These are phyloP conservation scores for Gaillardinia entomophila DNA, from an alignment of 805 yeast species.

Conservation along the genomic window DNA sequence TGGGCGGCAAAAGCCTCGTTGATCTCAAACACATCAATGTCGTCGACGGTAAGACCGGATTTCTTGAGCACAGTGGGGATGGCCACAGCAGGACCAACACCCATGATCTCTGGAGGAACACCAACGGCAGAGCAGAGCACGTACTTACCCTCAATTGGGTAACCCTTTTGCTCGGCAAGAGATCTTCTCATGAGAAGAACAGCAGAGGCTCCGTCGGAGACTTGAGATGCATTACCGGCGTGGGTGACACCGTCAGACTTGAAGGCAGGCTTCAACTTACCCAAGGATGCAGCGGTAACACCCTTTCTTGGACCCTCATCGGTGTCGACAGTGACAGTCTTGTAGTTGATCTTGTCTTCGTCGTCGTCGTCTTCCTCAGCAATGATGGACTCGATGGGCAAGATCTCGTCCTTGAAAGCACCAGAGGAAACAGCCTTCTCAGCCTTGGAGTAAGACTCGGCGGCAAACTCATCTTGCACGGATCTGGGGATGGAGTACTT, in stretches of 20 bases:
- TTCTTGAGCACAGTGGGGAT: constrained; percentile 76
- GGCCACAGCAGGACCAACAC: constrained; percentile 95
- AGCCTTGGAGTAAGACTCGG: constrained; percentile 80
- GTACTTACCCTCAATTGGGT: constrained; percentile 74
- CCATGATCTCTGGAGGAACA: constrained; percentile 97
- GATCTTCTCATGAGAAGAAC: constrained; percentile 81
- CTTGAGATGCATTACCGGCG: constrained; percentile 96
- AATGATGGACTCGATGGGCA: constrained; percentile 66
- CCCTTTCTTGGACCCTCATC: constrained; percentile 91
- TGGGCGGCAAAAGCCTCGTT: constrained; percentile 98
- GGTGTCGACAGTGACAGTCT: constrained; percentile 43
- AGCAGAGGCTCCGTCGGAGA: constrained; percentile 93
- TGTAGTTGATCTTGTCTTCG: constrained; percentile 41
- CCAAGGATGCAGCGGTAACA: constrained; percentile 72
- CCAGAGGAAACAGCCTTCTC: constrained; percentile 66
- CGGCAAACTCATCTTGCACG: constrained; percentile 86
- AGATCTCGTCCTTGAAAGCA: constrained; percentile 80
- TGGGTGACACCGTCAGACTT: constrained; percentile 77
- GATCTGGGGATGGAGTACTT: constrained; percentile 59
- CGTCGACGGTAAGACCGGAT: constrained; percentile 53
- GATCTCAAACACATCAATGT: constrained; percentile 75
- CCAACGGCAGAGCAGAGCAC: constrained; percentile 79
- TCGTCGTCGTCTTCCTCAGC: constrained; percentile 54
- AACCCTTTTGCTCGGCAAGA: constrained; percentile 66
- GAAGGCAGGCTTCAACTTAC: constrained; percentile 83